Conservation (phyloP, 2,329 filamentous ascomycete genomes). For the Clarireedia hainanense region DNA sequence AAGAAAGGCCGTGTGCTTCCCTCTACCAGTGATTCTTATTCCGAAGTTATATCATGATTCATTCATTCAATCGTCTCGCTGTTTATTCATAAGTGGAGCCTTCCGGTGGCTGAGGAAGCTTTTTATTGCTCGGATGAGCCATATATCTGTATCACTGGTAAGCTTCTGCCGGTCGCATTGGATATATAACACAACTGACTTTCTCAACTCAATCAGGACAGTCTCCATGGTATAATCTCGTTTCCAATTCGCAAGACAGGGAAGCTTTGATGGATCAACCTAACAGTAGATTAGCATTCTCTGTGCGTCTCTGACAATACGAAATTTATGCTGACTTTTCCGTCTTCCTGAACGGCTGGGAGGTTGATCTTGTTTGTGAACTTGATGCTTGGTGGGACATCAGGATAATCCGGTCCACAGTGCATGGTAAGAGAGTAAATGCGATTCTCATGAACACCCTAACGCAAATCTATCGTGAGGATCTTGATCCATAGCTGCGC, state of each 20-base stretch:
- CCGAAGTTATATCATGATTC: neutral
- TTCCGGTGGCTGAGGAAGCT: conserved; percentile 87
- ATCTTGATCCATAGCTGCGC: neutral
- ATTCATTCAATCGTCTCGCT: neutral
- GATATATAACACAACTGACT: conserved; percentile 39
- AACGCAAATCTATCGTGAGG: conserved; percentile 5
- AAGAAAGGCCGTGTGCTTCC: conserved; percentile 11
- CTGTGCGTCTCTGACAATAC: neutral
- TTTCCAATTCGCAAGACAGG: conserved; percentile 85
- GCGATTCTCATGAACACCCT: conserved; percentile 96
- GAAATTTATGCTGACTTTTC: conserved; percentile 46
- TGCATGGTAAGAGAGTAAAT: conserved; percentile 98
- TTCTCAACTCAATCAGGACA: conserved; percentile 76
- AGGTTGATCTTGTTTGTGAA: conserved; percentile 95
- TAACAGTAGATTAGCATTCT: conserved; percentile 26
- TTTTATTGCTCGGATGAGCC: conserved; percentile 87
- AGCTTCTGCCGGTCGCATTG: conserved; percentile 1
- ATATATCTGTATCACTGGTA: conserved; percentile 61
- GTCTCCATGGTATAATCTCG: conserved; percentile 93
- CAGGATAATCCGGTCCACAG: conserved; percentile 84
- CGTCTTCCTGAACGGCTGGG: conserved; percentile 78
- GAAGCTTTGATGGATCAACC: conserved; percentile 77
- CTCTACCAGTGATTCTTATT: neutral
- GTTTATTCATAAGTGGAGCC: conserved; percentile 50
- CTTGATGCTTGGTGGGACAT: conserved; percentile 78